Base-by-base conservation (phyloP, 139 green algal species). In the Coelastrella sp. region DNA sequence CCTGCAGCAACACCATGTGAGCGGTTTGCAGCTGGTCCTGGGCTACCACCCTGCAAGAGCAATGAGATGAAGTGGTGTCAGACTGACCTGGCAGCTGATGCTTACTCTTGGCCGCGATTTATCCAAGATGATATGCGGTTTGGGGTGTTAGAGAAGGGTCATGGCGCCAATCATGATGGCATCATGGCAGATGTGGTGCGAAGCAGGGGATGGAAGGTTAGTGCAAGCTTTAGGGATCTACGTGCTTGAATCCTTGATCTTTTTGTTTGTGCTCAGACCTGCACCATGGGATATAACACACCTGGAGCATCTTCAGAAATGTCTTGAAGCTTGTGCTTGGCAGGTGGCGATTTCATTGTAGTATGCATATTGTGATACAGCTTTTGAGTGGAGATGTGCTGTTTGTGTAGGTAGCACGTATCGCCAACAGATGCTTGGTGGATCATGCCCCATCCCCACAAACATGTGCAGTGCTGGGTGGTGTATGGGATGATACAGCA, bases 21-120 rank as follows among this genome's bases (percentile, higher is more conserved):
- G 69, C 90, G 94, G 23, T 96, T 97, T 67, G 86, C 89, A 19
- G 76, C 85, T 25, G 66, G 51, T 2, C 50, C 82, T 0, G 86
- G 53, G 3, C 25, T 85, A 4, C 86, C 90, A 0, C 86, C 68
- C 34, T 98, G 94, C 92, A 98, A 98, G 83, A 37, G 71, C 17
- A 98, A 98, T 84, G 67, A 79, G 41, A 68, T 96, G 88, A 63
- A 85, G 21, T 95, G 93, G 91, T 97, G 93, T 88, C 92, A 97
- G 43, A 96, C 92, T 1, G 95, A 98, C 90, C 86, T 98, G 63
- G 93, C 94, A 1, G 92, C 95, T 27, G 92, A 91, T 38, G 92
- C 86, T 0, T 89, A 95, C 57, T 81, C 63, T 25, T 95, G 91
- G 85, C 67, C 59, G 4, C 66, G 88, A 0, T 90, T 98, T 2